Base-by-base conservation (phyloP, 108 stramenopile genomes). In the Pseudonitzschia delicatissima region DNA sequence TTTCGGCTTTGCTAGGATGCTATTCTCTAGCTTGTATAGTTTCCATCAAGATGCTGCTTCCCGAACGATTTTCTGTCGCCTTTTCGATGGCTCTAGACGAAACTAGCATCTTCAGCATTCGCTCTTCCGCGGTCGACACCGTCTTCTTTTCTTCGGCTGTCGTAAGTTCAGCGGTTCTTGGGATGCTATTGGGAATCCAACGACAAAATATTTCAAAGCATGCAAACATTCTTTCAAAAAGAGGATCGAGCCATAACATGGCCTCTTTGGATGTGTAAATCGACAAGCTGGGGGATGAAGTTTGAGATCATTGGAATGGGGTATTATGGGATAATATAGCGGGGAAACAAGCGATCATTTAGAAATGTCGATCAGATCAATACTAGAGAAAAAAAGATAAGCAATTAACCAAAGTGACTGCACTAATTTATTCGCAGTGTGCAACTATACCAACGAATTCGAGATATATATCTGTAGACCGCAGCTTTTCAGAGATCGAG, bases 1-100 rank as follows among this genome's bases (percentile, higher is more conserved):
- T 82, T 26, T 59, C 73, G n/a, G 60, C 49, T 8, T 57, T 81
- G 11, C 77, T 79, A 62, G 85, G 83, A 4, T 88, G 86, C 66
- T 92, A 92, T 66, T 87, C 82, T 63, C 45, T 88, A 27, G 74
- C 90, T 0, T 88, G 87, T 57, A 75, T 87, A 23, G 84, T 88
- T 20, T 63, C 85, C 62, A 75, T 86, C 34, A 92, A 92, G 59
- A 77, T 76, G 75, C 83, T 73, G 65, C 49, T 91, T 5, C 90
- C 90, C 9, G 36, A 65, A 26, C 63, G 76, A 33, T 91, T 82
- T 58, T 72, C 83, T 21, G 59, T 67, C 1, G 76, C 74, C 2
- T 88, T 91, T 71, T 76, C 79, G 6, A 33, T 48, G 20, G 87
- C 87, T 18, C 31, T 91, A 42, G 85, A 82, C 3, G 80, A 63